Evolutionary conservation across 2,329 filamentous ascomycete species (phyloP), one percentile per base, ranked within the genome.

Genomic region (Ascosphaera apis): DNA sequence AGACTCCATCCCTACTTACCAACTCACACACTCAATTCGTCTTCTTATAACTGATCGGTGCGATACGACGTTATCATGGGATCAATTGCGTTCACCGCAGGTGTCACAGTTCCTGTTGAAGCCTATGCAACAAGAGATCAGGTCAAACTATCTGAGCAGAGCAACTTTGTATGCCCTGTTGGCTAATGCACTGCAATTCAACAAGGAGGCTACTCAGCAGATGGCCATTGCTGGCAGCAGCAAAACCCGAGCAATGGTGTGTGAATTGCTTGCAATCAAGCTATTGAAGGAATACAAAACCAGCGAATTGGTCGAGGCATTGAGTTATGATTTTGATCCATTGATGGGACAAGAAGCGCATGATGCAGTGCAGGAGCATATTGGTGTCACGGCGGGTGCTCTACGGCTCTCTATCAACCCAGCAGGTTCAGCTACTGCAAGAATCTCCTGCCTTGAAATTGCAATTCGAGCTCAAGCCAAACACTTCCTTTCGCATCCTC

Each of bases 91-190:
- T 43, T 91, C 83, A n/a, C 86, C 86, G 2, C 86, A 95, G 52
- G 76, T 95, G 38, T 92, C 83, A 12, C 84, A 92, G 51, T 95
- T 95, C 52, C 67, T 95, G 25, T 69, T 93, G 50, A 93, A 93
- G 61, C 86, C 86, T 2, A 88, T 93, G 62, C 82, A 88, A 54
- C 78, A 88, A 51, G 77, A 86, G 53, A 84, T 93, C 42, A 73
- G 76, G 41, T 65, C 70, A 12, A 72, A 78, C 36, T 80, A 92
- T 55, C 86, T 91, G 53, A 84, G 77, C 19, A 69, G 79, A 34
- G 84, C 80, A 7, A 88, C 83, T 0, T 55, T 93, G 27, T 93
- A 91, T 57, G 82, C 83, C 2, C 60, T 95, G 45, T 76, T 93
- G 66, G 82, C 84, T 34, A 95, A 95, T 50, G 91, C 81, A 50